Evolutionary conservation across 1,139 yeast genomes (phyloP), one percentile per base, ranked within the genome.

Genomic region (Ogataea hybrid): DNA sequence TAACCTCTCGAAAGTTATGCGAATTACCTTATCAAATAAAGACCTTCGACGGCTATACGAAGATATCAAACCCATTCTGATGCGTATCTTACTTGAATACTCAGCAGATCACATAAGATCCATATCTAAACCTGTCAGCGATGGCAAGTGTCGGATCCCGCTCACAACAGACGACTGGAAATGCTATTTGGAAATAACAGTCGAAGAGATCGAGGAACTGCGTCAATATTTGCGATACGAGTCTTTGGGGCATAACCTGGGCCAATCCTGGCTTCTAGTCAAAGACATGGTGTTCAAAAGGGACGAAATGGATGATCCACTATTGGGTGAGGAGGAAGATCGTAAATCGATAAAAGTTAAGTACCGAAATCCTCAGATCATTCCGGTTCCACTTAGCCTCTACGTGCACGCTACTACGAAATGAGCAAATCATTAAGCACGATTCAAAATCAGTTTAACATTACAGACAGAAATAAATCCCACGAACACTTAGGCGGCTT

Each of bases 131-230:
- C 27, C 39, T 8, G 35, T 33, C 9, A 30, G 23, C 5, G 36
- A 35, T 9, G 50, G 52, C 5, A 44, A 38, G 20, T 35, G 57
- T 15, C 44, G 44, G 20, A 33, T 59, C 5, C 59, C 57, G 2
- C 32, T 61, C 21, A 45, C 27, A 14, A 50, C 55, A 12, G 56
- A 53, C 3, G 51, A 51, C 5, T 61, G 65, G 64, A 52, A 51
- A 39, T 57, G 61, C 28, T 43, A 42, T 25, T 31, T 59, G 22
- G 43, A 50, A 14, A 50, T 57, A 11, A 39, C 47, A n/a, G 37
- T 43, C 18, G 43, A 32, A 10, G 55, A 54, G 12, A 49, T 52
- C 32, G 46, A 45, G n/a, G 47, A 43, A 33, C 17, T 46, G 6
- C 43, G 49, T 4, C 33, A 32, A 11, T 27, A 37, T 22, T 22